phyloP scores from a whole-genome alignment of 192 early-diverging fungal species.

The Coemansia pectinata region DNA sequence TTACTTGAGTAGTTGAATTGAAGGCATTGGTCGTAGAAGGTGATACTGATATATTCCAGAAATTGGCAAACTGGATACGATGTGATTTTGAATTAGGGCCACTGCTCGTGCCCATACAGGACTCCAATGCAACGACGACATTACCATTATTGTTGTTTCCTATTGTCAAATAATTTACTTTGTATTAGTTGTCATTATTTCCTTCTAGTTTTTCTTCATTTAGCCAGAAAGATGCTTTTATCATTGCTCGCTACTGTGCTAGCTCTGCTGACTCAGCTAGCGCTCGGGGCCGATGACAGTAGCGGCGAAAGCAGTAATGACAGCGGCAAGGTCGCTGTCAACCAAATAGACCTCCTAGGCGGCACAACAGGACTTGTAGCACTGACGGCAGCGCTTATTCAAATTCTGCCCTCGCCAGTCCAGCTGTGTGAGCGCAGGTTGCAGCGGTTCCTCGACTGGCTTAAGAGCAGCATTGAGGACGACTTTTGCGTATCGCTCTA shows the following conservation, averaged over 20 bases:
- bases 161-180: not conserved
- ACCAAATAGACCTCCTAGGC: constrained; percentile 36
- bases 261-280: not conserved
- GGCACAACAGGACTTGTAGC: constrained; percentile 8
- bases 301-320: not conserved
- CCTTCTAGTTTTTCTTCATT: not conserved
- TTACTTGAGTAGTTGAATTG: too few species aligned
- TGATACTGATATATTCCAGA: too few species aligned
- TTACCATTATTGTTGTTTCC: too few species aligned
- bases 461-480: not conserved
- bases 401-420: constrained; percentile 23
- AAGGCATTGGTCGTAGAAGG: too few species aligned
- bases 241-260: not conserved
- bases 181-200: not conserved
- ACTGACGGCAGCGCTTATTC: constrained; percentile 15
- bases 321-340: not conserved
- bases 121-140: too few species aligned
- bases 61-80: too few species aligned
- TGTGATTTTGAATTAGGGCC: too few species aligned
- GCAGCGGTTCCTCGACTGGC: constrained; percentile 20
- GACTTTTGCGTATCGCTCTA: constrained; percentile 28
- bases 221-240: not conserved
- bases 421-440: constrained; percentile 3
- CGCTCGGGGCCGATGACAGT: not conserved
- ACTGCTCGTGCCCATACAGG: not conserved